Evolutionary conservation across 306 rosid genomes (phyloP).

Genomic region (Corylus heterophylla): DNA sequence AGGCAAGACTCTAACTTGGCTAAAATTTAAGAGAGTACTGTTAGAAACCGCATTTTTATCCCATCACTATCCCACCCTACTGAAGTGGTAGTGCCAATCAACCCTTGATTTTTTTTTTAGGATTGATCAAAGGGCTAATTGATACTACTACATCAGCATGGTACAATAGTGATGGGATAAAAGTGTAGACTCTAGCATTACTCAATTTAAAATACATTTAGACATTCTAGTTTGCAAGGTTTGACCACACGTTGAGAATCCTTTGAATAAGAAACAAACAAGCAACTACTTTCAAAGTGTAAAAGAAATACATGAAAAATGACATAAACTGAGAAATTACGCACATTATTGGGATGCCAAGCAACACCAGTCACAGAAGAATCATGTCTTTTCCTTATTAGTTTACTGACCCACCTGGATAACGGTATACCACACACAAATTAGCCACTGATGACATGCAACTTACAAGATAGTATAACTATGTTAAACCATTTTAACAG

Average conservation of each 20-base stretch:
- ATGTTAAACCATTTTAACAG: background rate
- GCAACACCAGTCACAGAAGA: slow-evolving; percentile 94
- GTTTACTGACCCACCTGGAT: slow-evolving; percentile 99
- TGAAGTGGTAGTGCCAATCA: no score
- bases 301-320: background rate
- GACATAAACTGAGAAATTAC: slow-evolving; percentile 32
- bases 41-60: no score
- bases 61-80: no score
- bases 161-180: no score
- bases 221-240: background rate
- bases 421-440: slow-evolving; percentile 17
- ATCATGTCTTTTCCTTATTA: slow-evolving; percentile 83
- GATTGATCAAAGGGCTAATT: no score
- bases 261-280: background rate
- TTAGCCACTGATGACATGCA: background rate
- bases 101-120: no score
- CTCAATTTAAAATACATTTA: background rate
- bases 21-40: no score
- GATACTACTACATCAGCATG: no score
- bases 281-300: background rate
- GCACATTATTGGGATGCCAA: slow-evolving; percentile 95
- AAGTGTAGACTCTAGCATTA: no score
- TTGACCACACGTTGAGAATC: background rate
- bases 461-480: background rate
- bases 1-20: background rate